A percentile compares a stretch with the other conserved stretches of the same genome.
These are phyloP conservation scores for Lasiodiplodia citricola DNA, from an alignment of 2,329 filamentous ascomycete species.

Conservation along the genomic window DNA sequence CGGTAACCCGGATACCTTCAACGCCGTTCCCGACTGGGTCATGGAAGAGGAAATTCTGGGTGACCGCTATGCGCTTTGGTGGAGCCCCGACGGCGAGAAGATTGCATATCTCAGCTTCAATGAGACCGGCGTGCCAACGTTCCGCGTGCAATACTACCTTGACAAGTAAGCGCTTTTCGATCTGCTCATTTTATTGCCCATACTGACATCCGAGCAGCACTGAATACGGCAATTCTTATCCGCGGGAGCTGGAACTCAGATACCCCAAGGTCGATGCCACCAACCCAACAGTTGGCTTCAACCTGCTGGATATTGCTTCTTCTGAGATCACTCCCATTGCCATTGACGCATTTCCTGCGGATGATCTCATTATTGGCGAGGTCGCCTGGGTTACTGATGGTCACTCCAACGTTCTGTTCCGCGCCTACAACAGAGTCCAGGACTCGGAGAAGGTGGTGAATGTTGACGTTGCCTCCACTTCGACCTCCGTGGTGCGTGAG, in stretches of 20 bases:
- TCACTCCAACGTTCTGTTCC: conserved; percentile 67
- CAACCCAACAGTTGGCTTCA: conserved; percentile 69
- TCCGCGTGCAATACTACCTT: conserved; percentile 67
- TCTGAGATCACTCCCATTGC: conserved; percentile 54
- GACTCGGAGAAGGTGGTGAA: conserved; percentile 67
- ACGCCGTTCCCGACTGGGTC: conserved; percentile 69
- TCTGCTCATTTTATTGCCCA: not conserved
- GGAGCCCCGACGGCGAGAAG: conserved; percentile 61
- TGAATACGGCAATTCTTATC: conserved; percentile 65
- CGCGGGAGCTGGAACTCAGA: conserved; percentile 62
- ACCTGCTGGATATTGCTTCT: conserved; percentile 60
- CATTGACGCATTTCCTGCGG: conserved; percentile 62
- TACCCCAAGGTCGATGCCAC: conserved; percentile 69
- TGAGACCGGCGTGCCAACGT: conserved; percentile 69
- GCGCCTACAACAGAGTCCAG: conserved; percentile 72
- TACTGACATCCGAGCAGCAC: conserved; percentile 53
- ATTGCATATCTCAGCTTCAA: conserved; percentile 64
- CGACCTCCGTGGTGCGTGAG: conserved; percentile 58
- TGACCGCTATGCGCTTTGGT: conserved; percentile 60
- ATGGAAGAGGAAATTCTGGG: conserved; percentile 66
- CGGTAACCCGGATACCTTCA: conserved; percentile 67
- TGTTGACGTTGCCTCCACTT: conserved; percentile 58
- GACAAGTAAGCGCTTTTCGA: not conserved
- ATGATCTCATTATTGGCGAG: conserved; percentile 70
- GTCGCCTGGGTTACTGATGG: conserved; percentile 69